phyloP scores from a whole-genome alignment of 202 grass and related monocot genomes.

The Cymbopogon flexuosus region DNA sequence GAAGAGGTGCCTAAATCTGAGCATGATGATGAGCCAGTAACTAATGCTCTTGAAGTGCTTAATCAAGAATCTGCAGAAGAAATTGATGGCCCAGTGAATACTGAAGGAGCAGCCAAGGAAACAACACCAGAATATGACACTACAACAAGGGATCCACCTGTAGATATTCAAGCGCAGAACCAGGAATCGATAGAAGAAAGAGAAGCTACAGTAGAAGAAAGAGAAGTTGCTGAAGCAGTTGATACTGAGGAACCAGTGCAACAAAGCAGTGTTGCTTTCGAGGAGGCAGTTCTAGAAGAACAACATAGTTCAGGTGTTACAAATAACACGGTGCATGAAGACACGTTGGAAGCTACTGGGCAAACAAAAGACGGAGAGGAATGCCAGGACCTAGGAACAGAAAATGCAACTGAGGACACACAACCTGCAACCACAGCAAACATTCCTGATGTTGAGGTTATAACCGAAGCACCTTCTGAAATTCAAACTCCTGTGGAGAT shows the following conservation, averaged over 20 bases:
- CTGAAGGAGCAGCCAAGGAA: constrained; percentile 14
- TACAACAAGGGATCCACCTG: not conserved
- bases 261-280: constrained; percentile 21
- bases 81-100: not conserved
- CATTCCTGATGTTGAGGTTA: constrained; percentile 7
- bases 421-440: not conserved
- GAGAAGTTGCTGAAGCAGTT: not conserved
- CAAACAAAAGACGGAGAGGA: not conserved
- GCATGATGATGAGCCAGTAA: not conserved
- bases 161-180: constrained; percentile 23
- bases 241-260: constrained; percentile 19
- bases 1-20: constrained; percentile 24
- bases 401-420: constrained; percentile 22
- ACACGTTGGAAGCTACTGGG: not conserved
- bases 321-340: not conserved
- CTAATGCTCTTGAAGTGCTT: constrained; percentile 17
- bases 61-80: constrained; percentile 32
- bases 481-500: constrained; percentile 3
- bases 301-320: not conserved
- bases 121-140: constrained; percentile 20
- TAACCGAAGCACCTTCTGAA: constrained; percentile 13
- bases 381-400: constrained; percentile 12
- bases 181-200: constrained; percentile 33
- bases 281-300: constrained; percentile 29
- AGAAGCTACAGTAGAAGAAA: not conserved